Evolutionary conservation across 345 rosid genomes (phyloP).

Genomic region (Carallia pectinifolia): DNA sequence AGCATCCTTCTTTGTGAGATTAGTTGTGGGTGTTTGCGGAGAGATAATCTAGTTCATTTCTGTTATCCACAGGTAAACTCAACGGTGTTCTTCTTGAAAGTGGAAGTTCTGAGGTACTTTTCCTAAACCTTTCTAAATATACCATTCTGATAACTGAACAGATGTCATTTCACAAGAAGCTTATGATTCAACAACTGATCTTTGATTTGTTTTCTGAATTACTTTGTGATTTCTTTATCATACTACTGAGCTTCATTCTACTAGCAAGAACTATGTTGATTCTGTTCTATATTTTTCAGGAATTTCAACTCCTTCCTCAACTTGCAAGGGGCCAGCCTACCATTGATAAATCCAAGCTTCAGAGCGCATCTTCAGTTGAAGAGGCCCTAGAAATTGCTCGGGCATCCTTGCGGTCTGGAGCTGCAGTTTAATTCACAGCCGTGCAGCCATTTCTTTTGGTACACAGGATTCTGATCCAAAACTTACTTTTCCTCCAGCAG

Average conservation of each 20-base stretch:
- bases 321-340: slow-evolving; percentile 81
- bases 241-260: no score
- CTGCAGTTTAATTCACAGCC: slow-evolving; percentile 23
- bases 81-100: slow-evolving; percentile 96
- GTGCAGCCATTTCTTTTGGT: background rate
- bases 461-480: background rate
- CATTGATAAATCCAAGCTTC: slow-evolving; percentile 68
- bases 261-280: background rate
- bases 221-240: background rate
- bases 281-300: slow-evolving; percentile 33
- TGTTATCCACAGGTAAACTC: slow-evolving; percentile 59
- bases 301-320: slow-evolving; percentile 79
- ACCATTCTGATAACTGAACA: no score
- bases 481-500: background rate
- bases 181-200: no score
- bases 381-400: slow-evolving; percentile 73
- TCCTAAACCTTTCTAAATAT: background rate
- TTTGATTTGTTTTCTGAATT: no score
- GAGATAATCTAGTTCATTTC: slow-evolving; percentile 2
- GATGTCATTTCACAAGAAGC: no score
- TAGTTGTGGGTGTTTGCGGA: background rate
- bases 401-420: slow-evolving; percentile 37
- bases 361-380: slow-evolving; percentile 79
- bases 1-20: background rate
- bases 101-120: slow-evolving; percentile 84